Percentiles rank a stretch among this genome's conserved stretches.
Evolutionary conservation across 176 grass and related monocot species (phyloP).

Genomic region (Avena insularis): DNA sequence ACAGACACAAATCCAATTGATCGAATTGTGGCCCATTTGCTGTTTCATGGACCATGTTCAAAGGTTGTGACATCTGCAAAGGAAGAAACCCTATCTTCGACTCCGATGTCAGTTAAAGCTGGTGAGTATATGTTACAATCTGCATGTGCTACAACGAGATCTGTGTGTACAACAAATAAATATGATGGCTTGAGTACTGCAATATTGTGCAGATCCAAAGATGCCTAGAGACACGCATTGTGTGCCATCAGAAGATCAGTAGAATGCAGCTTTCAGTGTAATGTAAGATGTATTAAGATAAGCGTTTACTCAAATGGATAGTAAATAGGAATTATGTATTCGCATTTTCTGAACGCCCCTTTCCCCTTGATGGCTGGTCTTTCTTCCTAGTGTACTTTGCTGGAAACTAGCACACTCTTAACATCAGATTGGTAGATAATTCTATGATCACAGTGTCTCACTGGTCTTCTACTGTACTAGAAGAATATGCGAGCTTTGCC

Average conservation of each 20-base stretch:
- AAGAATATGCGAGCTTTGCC: too few relatives aligned
- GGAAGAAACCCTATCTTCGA: slow-evolving; percentile 53
- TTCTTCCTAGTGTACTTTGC: slow-evolving; percentile 13
- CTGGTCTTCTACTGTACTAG: slow-evolving; percentile 4
- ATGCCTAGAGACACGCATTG: slow-evolving; percentile 29
- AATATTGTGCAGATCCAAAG: slow-evolving; percentile 47
- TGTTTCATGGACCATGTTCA: slow-evolving; percentile 63
- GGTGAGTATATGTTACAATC: slow-evolving; percentile 38
- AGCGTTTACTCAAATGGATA: slow-evolving; percentile 10
- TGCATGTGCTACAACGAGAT: slow-evolving; percentile 14
- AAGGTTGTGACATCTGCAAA: slow-evolving; percentile 45
- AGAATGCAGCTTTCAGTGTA: background rate
- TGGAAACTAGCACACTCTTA: slow-evolving; percentile 21
- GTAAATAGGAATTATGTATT: background rate
- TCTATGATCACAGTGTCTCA: background rate
- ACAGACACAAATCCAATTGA: slow-evolving; percentile 78
- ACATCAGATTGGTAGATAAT: background rate
- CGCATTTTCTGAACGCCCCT: slow-evolving; percentile 2
- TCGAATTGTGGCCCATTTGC: slow-evolving; percentile 69
- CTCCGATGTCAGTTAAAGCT: slow-evolving; percentile 38
- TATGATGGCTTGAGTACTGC: background rate
- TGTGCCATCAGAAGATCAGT: slow-evolving; percentile 30
- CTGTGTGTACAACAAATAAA: slow-evolving; percentile 16
- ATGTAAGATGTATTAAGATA: slow-evolving; percentile 47
- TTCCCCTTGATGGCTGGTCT: slow-evolving; percentile 24